These are phyloP conservation scores for Trametes gibbosa DNA, from an alignment of 768 basidiomycete genomes.

Conservation along the genomic window DNA sequence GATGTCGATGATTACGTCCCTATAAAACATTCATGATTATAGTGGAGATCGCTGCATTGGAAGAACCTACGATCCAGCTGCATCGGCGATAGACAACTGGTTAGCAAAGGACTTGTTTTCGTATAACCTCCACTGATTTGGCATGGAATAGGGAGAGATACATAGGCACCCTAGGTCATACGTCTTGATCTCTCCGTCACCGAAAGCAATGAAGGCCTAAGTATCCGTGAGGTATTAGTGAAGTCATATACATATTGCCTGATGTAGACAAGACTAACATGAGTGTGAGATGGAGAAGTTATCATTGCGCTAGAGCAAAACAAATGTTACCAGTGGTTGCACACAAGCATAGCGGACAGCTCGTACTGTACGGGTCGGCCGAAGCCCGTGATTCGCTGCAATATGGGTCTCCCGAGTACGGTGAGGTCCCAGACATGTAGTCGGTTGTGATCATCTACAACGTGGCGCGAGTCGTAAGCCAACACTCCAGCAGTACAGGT, in stretches of 20 bases:
- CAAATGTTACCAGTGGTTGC: not conserved
- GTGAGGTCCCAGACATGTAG: slow-evolving; percentile 63
- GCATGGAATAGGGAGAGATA: slow-evolving; percentile 64
- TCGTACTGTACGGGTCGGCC: slow-evolving; percentile 40
- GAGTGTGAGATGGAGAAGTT: slow-evolving; percentile 67
- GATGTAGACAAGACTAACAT: slow-evolving; percentile 45
- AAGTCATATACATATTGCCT: not conserved
- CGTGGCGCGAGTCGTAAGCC: not conserved
- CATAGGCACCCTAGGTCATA: slow-evolving; percentile 73
- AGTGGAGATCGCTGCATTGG: not conserved
- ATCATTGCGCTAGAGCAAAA: slow-evolving; percentile 45
- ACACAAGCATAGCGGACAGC: not conserved
- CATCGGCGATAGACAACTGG: slow-evolving; percentile 37
- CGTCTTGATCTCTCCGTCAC: slow-evolving; percentile 62
- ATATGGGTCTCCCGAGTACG: slow-evolving; percentile 49
- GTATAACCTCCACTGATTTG: slow-evolving; percentile 75
- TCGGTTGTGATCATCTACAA: slow-evolving; percentile 46
- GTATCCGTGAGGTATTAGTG: not conserved
- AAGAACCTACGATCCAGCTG: slow-evolving; percentile 37
- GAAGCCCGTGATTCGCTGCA: slow-evolving; percentile 47
- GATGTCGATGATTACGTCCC: slow-evolving; percentile 51
- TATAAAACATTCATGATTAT: not conserved
- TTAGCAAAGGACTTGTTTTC: slow-evolving; percentile 51
- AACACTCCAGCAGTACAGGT: not conserved
- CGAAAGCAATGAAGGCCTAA: slow-evolving; percentile 48